Base-by-base conservation (phyloP, 306 rosid genomes). In the Acacia confusa region DNA sequence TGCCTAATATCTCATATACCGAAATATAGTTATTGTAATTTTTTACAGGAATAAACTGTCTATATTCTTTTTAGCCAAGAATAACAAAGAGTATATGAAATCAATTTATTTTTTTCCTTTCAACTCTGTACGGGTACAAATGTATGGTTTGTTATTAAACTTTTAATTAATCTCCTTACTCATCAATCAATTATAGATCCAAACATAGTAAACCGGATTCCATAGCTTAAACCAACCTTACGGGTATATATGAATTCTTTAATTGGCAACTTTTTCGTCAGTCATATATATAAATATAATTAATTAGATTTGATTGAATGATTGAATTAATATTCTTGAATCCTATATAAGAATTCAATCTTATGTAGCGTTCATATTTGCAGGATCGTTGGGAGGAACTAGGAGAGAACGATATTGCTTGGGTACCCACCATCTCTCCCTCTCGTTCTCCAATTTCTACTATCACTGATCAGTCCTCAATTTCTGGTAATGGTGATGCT, bases 401-500 rank as follows among this genome's bases (percentile, higher is more conserved):
- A 43, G 50, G 87, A 57, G 92, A 86, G 76, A 28, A 75, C 72
- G 10, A 55, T n/a, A 47, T 79, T 36, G 19, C 78, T 32, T 47
- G 83, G 79, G 78, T 91, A 64, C 92, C 86, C 76, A 87, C 66
- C 84, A 80, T 80, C 79, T 81, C 96, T 77, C 79, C 89, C 78
- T 89, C 83, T 80, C 84, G 80, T 70, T 87, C 98, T 28, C 72
- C 89, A 83, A 36, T 92, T 82, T 86, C 91, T 47, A 87, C 83
- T 47, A 79, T 94, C 50, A 83, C 88, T 43, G 99, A 96, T 50
- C 96, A 86, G 50, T 94, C 99, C 34, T 92, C 99, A 0, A 83
- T 90, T 61, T 88, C 94, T 67, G 94, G 88, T 85, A 64, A 83
- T 25, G 85, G 82, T 82, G 80, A 87, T 76, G 84, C 8, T 67